Conservation (phyloP, 2,329 filamentous ascomycete species). For the Myriosclerotinia scirpicola region DNA sequence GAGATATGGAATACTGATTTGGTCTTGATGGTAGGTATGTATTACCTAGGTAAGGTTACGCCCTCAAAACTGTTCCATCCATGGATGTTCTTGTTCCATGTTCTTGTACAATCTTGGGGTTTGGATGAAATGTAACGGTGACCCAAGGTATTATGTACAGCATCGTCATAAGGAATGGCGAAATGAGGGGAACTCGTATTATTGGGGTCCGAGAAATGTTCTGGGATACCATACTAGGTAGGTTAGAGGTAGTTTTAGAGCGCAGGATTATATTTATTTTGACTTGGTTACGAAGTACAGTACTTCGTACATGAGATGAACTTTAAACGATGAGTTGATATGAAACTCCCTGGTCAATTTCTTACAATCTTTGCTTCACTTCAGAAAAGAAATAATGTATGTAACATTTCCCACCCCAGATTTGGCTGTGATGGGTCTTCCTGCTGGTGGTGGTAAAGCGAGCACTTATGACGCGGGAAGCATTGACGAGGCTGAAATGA, state of each 20-base stretch:
- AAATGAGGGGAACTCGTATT: constrained; percentile 1
- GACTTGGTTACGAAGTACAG: too few relatives aligned
- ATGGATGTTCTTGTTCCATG: background rate
- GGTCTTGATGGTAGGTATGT: background rate
- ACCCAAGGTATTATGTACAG: background rate
- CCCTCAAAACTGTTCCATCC: too few relatives aligned
- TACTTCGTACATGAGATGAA: too few relatives aligned
- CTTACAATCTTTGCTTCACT: constrained; percentile 5
- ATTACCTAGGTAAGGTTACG: too few relatives aligned
- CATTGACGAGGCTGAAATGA: constrained; percentile 17
- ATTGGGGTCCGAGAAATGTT: background rate
- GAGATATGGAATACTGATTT: background rate
- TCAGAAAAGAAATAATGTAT: too few relatives aligned
- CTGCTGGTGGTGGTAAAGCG: too few relatives aligned
- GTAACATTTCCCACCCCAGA: background rate
- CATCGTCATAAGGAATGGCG: background rate
- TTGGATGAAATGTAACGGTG: background rate
- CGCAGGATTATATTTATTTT: too few relatives aligned
- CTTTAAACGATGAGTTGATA: background rate
- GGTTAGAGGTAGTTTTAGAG: too few relatives aligned
- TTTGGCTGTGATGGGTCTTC: too few relatives aligned
- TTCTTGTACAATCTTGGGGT: background rate
- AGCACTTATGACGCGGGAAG: too few relatives aligned
- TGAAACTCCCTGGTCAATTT: background rate
- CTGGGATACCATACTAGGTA: too few relatives aligned